phyloP scores from a whole-genome alignment of 352 stramenopile species.

The Lagenidium giganteum region DNA sequence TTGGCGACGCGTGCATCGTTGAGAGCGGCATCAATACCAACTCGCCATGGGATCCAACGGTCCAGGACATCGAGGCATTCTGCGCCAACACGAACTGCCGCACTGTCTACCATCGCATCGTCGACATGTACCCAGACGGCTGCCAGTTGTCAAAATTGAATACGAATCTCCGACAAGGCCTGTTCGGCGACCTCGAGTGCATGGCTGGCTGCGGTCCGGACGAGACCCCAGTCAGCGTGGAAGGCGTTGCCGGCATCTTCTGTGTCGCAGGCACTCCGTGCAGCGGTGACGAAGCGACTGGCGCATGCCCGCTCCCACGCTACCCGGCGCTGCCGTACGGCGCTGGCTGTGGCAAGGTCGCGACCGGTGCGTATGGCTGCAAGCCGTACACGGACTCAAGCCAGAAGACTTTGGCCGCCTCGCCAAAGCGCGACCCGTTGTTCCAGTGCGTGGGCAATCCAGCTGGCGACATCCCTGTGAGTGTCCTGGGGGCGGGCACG shows the following conservation, averaged over 20 bases:
- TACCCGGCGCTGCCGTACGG: neutral
- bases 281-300: neutral
- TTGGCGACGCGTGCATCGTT: no score
- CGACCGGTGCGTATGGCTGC: neutral
- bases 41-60: no score
- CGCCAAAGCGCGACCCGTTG: neutral
- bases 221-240: slow-evolving; percentile 8
- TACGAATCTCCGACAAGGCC: no score
- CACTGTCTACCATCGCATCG: no score
- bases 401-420: no score
- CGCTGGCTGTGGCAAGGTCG: slow-evolving; percentile 1
- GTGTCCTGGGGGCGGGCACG: slow-evolving; percentile 7
- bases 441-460: slow-evolving; percentile 3
- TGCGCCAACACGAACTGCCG: no score
- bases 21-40: no score
- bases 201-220: no score
- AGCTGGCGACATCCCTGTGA: slow-evolving; percentile 5
- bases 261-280: neutral
- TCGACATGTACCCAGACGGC: no score
- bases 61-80: no score
- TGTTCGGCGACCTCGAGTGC: no score
- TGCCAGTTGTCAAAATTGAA: no score
- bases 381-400: neutral
- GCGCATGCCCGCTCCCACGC: slow-evolving; percentile 2
- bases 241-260: slow-evolving; percentile 2